Conservation (phyloP, 164 flowering plant genomes). For the Cinnamomum micranthum region DNA sequence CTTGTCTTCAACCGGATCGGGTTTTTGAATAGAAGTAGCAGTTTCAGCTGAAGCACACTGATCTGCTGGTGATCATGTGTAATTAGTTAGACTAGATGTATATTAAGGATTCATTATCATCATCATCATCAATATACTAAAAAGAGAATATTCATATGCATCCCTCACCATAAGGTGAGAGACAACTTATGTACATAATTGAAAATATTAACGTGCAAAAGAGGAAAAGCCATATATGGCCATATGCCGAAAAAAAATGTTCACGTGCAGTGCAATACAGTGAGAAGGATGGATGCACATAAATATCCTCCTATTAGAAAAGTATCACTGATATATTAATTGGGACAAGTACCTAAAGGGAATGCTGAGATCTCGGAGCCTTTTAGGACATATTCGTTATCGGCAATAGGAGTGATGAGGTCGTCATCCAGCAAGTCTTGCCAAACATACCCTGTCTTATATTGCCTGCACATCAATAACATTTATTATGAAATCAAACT, state of each 20-base stretch:
- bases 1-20: constrained; percentile 7
- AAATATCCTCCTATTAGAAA: too few species aligned
- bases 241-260: too few species aligned
- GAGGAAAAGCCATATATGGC: too few species aligned
- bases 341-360: not conserved
- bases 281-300: too few species aligned
- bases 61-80: not conserved
- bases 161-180: too few species aligned
- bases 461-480: constrained; percentile 38
- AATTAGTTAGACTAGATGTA: not conserved
- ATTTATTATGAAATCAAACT: not conserved
- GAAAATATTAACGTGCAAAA: too few species aligned
- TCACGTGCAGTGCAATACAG: too few species aligned
- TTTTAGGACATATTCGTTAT: constrained; percentile 70
- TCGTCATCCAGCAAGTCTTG: constrained; percentile 73
- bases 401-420: constrained; percentile 60
- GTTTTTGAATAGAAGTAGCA: not conserved
- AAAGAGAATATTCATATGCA: too few species aligned
- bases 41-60: not conserved
- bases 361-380: constrained; percentile 42
- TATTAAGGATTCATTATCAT: too few species aligned
- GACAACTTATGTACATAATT: too few species aligned
- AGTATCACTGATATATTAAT: too few species aligned
- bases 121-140: too few species aligned
- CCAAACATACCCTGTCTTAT: constrained; percentile 70